Evolutionary conservation across 148 eudicot genomes (phyloP), one percentile per base, ranked within the genome.

Genomic region (Nepenthes gracilis): DNA sequence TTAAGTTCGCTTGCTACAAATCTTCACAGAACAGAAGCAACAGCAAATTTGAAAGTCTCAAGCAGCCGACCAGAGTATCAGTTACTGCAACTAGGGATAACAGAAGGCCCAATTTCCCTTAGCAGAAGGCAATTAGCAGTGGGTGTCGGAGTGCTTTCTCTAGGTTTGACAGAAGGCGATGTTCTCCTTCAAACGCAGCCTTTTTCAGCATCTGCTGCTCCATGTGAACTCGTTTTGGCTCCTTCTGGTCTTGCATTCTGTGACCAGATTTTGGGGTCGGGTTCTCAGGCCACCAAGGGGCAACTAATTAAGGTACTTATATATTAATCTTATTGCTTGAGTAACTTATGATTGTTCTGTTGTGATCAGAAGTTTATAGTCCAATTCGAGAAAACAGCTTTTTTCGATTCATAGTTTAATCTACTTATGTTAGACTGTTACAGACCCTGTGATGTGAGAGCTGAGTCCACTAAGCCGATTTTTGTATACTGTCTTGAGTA

Each of bases 211-310:
- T 50, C 63, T 35, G 63, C 63, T 32, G 63, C 75, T 9, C 47
- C 60, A 12, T 90, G 91, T 71, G 91, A 90, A 57, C 71, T 82
- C 35, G 75, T 72, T 1, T 47, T 65, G 2, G 67, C 97, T 57
- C 86, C 85, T 14, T 83, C 87, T 2, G 97, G 97, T 1, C 86
- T 90, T 33, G 88, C 81, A 9, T 90, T 70, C 62, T 90, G 97
- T 63, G 94, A 90, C 58, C 70, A 74, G 55, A 58, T 67, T 47
- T 61, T 86, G 3, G 97, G 97, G 2, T 35, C 53, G 53, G 97
- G 97, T 15, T 72, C 85, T 62, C 72, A 73, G 50, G 71, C 90
- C 60, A 53, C 70, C 43, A 77, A 86, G 69, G 97, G 97, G 2
- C 96, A 79, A 57, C 70, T 91, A 59, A 91, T 91, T 37, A 91